phyloP scores from a whole-genome alignment of 306 rosid species.

The Quillaja saponaria region DNA sequence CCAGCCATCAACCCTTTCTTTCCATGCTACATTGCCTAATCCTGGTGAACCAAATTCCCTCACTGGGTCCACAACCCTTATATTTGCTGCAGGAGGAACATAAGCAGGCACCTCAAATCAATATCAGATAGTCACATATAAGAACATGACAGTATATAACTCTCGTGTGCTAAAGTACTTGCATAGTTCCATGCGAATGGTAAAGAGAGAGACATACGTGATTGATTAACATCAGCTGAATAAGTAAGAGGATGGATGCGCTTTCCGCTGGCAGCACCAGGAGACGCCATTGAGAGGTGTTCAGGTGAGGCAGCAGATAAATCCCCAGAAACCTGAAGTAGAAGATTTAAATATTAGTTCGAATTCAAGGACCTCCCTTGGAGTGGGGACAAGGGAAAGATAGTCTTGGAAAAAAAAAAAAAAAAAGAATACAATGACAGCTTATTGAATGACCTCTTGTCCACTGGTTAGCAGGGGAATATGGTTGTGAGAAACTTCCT shows the following conservation, averaged over 20 bases:
- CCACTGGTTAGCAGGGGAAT: slow-evolving; percentile 61
- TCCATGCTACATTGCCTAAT: slow-evolving; percentile 95
- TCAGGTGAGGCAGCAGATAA: slow-evolving; percentile 93
- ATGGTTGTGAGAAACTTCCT: slow-evolving; percentile 78
- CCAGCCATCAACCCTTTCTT: slow-evolving; percentile 99
- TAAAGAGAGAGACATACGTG: slow-evolving; percentile 46
- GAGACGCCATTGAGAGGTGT: slow-evolving; percentile 86
- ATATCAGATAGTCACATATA: slow-evolving; percentile 19
- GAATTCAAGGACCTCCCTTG: background rate
- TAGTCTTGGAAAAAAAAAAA: background rate
- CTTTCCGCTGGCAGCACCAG: slow-evolving; percentile 68
- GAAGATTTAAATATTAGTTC: slow-evolving; percentile 17
- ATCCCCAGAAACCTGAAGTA: slow-evolving; percentile 83
- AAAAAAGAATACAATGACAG: background rate
- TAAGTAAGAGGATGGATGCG: slow-evolving; percentile 64
- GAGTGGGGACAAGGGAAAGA: no score
- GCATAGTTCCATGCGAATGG: background rate
- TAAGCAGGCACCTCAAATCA: slow-evolving; percentile 31
- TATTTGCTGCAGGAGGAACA: slow-evolving; percentile 57
- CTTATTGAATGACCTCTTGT: slow-evolving; percentile 57
- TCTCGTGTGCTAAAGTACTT: background rate
- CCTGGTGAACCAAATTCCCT: slow-evolving; percentile 61
- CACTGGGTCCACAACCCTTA: slow-evolving; percentile 65
- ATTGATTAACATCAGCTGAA: slow-evolving; percentile 73
- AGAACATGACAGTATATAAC: slow-evolving; percentile 16